phyloP scores from a whole-genome alignment of 148 eudicot genomes.

The Simmondsia chinensis region DNA sequence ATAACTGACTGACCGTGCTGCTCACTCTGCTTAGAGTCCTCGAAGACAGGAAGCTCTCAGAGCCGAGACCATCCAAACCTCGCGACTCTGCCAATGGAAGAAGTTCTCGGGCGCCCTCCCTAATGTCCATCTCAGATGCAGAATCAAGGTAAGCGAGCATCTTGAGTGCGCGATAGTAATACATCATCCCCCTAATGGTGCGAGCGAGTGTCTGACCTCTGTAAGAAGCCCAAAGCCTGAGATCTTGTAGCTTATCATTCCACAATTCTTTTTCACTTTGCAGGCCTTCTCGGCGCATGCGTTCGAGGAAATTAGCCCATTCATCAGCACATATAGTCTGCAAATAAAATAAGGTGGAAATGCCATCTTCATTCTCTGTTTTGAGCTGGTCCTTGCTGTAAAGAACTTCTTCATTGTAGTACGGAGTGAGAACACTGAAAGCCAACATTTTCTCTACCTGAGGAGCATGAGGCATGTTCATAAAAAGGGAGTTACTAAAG shows the following conservation, averaged over 20 bases:
- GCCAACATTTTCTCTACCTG: slow-evolving; percentile 95
- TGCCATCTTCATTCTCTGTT: slow-evolving; percentile 91
- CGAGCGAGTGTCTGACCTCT: slow-evolving; percentile 94
- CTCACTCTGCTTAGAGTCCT: slow-evolving; percentile 45
- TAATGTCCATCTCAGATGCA: slow-evolving; percentile 92
- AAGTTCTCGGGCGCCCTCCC: slow-evolving; percentile 66
- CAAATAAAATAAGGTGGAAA: slow-evolving; percentile 78
- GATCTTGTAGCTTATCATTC: slow-evolving; percentile 49
- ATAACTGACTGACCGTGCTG: slow-evolving; percentile 33
- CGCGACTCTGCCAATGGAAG: slow-evolving; percentile 40
- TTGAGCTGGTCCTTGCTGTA: slow-evolving; percentile 75
- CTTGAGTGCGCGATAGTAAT: slow-evolving; percentile 84
- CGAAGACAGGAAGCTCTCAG: slow-evolving; percentile 33
- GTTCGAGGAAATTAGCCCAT: slow-evolving; percentile 76
- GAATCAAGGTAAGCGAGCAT: slow-evolving; percentile 95
- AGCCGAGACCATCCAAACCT: slow-evolving; percentile 25
- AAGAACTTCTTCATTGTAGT: slow-evolving; percentile 82
- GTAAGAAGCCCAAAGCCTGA: slow-evolving; percentile 86
- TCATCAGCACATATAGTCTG: slow-evolving; percentile 87
- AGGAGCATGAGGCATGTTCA: slow-evolving; percentile 99
- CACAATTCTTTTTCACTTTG: slow-evolving; percentile 39
- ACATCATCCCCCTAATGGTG: slow-evolving; percentile 98
- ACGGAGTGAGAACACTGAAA: slow-evolving; percentile 91
- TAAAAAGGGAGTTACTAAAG: slow-evolving; percentile 90
- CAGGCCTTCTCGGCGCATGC: slow-evolving; percentile 76